Evolutionary conservation across 2,329 filamentous ascomycete genomes (phyloP).

Genomic region (Epichloe sibirici): DNA sequence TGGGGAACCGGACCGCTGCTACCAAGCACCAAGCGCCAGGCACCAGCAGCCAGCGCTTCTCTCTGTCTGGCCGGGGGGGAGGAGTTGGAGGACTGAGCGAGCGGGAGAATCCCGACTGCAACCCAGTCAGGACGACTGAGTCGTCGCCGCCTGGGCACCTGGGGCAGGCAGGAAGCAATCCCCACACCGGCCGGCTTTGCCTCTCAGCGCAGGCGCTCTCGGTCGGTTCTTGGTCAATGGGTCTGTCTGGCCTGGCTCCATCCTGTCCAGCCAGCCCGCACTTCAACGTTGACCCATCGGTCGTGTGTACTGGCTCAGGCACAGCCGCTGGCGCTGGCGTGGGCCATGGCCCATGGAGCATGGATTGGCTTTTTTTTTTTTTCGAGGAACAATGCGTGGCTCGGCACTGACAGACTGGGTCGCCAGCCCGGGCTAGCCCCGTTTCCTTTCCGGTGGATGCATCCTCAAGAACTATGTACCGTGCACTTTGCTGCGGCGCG

Average conservation of each 20-base stretch:
- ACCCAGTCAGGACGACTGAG: too few species aligned
- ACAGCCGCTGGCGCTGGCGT: background rate
- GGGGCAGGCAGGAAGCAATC: background rate
- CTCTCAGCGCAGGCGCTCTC: background rate
- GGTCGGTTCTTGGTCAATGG: background rate
- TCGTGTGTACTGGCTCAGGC: background rate
- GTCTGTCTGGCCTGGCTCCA: background rate
- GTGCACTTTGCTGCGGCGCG: too few species aligned
- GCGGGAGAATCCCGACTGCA: too few species aligned
- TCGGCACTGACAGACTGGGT: too few species aligned
- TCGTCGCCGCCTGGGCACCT: background rate
- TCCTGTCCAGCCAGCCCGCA: background rate
- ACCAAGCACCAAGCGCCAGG: background rate
- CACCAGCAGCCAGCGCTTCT: background rate
- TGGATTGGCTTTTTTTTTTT: background rate
- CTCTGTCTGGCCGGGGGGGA: background rate
- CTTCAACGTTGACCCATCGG: background rate
- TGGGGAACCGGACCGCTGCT: background rate
- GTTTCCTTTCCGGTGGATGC: too few species aligned
- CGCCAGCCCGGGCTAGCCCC: too few species aligned
- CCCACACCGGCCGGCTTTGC: background rate
- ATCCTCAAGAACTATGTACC: too few species aligned
- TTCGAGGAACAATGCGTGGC: background rate
- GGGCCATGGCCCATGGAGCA: background rate
- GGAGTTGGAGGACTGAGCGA: constrained; percentile 1